Conservation (phyloP, 768 basidiomycete species). For the Cyathus striatus region DNA sequence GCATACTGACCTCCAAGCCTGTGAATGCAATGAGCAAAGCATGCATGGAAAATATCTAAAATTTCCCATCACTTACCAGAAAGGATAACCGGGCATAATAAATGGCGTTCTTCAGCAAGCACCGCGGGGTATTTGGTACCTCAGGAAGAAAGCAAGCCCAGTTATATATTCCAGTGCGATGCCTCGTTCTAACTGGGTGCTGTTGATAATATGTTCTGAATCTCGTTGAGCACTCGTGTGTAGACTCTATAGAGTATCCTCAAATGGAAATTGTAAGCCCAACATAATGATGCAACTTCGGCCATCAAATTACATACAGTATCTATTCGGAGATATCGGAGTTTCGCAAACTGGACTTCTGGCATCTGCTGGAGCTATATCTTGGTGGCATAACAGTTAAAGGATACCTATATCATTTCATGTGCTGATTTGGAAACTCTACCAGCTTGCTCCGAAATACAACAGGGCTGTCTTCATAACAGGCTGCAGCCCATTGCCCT, state of each 20-base stretch:
- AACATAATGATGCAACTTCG: not conserved
- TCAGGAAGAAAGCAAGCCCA: constrained; percentile 14
- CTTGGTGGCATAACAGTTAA: too few relatives aligned
- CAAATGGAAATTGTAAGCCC: not conserved
- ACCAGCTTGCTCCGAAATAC: too few relatives aligned
- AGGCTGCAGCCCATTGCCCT: too few relatives aligned
- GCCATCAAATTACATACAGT: not conserved
- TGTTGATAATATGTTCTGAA: not conserved
- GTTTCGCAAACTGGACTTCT: too few relatives aligned
- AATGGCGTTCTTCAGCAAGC: constrained; percentile 7
- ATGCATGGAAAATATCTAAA: constrained; percentile 8
- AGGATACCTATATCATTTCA: too few relatives aligned
- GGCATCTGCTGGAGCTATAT: too few relatives aligned
- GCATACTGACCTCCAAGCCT: constrained; percentile 58
- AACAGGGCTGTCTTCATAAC: too few relatives aligned
- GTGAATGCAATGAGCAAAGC: not conserved
- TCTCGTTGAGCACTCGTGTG: not conserved
- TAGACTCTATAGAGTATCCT: not conserved
- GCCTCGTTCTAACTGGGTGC: too few relatives aligned
- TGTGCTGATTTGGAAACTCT: too few relatives aligned
- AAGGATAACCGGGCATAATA: constrained; percentile 40
- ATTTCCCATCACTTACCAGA: constrained; percentile 33
- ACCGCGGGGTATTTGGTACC: constrained; percentile 11
- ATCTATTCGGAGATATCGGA: too few relatives aligned
- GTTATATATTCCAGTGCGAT: constrained; percentile 5